Percentiles rank a stretch among this genome's conserved stretches.
These are phyloP conservation scores for Rhizopogon sp. DNA, from an alignment of 768 basidiomycete genomes.

Conservation along the genomic window DNA sequence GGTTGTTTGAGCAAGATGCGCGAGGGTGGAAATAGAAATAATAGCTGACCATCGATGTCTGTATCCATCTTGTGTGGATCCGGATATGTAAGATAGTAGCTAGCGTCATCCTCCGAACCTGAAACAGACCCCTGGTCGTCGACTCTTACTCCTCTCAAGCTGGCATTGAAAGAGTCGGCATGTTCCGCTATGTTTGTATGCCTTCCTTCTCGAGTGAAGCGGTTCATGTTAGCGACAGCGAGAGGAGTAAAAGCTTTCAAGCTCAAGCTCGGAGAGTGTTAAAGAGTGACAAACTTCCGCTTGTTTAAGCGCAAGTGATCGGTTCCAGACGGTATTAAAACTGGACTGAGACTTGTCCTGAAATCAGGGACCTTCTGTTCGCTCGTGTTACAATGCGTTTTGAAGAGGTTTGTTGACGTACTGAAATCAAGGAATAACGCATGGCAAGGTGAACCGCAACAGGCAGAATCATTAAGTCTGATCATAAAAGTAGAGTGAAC, in stretches of 20 bases:
- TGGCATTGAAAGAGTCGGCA: slow-evolving; percentile 20
- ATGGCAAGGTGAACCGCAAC: slow-evolving; percentile 25
- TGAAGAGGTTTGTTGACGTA: slow-evolving; percentile 20
- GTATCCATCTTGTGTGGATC: slow-evolving; percentile 37
- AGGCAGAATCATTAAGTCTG: slow-evolving; percentile 26
- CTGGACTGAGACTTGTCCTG: slow-evolving; percentile 17
- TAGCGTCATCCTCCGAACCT: slow-evolving; percentile 51
- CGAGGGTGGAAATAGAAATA: slow-evolving; percentile 5
- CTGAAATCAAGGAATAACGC: slow-evolving; percentile 23
- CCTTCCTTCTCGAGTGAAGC: slow-evolving; percentile 16
- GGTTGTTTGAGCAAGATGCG: slow-evolving; percentile 9
- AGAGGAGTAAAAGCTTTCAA: slow-evolving; percentile 10
- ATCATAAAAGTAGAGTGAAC: slow-evolving; percentile 24
- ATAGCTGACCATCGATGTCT: slow-evolving; percentile 41
- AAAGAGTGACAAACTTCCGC: slow-evolving; percentile 1
- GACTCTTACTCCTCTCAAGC: slow-evolving; percentile 22
- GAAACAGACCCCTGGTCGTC: slow-evolving; percentile 50
- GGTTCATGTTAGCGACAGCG: slow-evolving; percentile 22
- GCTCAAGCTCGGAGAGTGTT: neutral
- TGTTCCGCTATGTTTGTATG: slow-evolving; percentile 24
- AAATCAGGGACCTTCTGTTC: slow-evolving; percentile 12
- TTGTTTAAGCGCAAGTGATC: slow-evolving; percentile 23
- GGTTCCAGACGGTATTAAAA: slow-evolving; percentile 21
- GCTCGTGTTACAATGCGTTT: slow-evolving; percentile 20
- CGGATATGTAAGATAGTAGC: slow-evolving; percentile 24